Evolutionary conservation across 2,329 filamentous ascomycete genomes (phyloP), one percentile per base, ranked within the genome.

Genomic region (Penicillium sp.): DNA sequence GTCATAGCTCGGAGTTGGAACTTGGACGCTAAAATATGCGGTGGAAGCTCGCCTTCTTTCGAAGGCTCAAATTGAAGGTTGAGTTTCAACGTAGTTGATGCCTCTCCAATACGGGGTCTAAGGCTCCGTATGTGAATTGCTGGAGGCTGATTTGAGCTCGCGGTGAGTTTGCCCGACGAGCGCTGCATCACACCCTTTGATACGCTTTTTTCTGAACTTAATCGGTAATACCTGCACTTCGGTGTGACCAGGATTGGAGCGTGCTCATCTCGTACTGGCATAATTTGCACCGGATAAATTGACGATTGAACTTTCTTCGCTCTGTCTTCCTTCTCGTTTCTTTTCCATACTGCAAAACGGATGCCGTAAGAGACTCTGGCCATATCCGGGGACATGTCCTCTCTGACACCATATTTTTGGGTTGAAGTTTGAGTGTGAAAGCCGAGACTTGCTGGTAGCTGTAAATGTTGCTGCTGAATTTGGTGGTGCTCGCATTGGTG

Each of bases 401-500:
- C 21, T 1, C 9, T 3, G 8, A 16, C 10, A 2, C 40, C 14
- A 3, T 24, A 39, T 3, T 51, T 43, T n/a, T 32, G 40, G 0
- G 43, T 18, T 3, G 38, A 39, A 4, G 48, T 43, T n/a, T 32
- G 40, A 0, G 9, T 29, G 14, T 21, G 38, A 10, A 43, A 31
- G 24, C 56, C 46, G 4, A 64, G 32, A 34, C 55, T 63, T 9
- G 58, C 47, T 8, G 58, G 60, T n/a, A 63, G 52, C 11, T 50
- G 48, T 4, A 55, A 40, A 22, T 65, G 61, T 48, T 62, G 55
- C 31, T 47, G 39, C 13, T 53, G 55, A 10, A 62, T 24, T 36
- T 59, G 55, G 13, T 36, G 21, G 43, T 59, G 57, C 18, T 34
- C 40, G 36, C 53, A 57, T 34, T 39, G 36, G 21, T 62, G 57